Evolutionary conservation across 2,329 filamentous ascomycete species (phyloP).

Genomic region (Verticillium klebahnii): DNA sequence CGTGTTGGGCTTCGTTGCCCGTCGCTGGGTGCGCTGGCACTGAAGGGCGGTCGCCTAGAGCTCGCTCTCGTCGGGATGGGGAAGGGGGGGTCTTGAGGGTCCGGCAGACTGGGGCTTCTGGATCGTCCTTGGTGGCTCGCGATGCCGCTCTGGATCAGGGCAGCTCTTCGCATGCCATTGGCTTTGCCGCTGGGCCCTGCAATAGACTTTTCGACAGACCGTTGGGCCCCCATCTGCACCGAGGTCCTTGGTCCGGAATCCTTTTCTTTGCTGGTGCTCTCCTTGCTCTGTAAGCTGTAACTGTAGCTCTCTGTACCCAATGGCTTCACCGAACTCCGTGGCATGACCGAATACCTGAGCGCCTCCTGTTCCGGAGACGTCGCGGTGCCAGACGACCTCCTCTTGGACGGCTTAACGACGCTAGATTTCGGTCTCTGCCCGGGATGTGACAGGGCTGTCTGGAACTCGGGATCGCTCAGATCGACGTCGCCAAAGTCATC

Average conservation of each 20-base stretch:
- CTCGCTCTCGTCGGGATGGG: constrained; percentile 87
- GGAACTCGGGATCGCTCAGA: constrained; percentile 62
- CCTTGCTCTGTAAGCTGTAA: constrained; percentile 31
- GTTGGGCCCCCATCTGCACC: constrained; percentile 19
- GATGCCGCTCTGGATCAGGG: constrained; percentile 76
- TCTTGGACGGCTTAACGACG: not conserved
- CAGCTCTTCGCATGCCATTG: constrained; percentile 68
- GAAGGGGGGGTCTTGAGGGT: constrained; percentile 68
- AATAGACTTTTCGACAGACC: constrained; percentile 32
- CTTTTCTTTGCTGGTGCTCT: constrained; percentile 14
- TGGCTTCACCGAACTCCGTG: constrained; percentile 24
- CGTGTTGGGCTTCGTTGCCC: constrained; percentile 73
- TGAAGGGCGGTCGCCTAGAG: constrained; percentile 68
- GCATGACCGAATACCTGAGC: constrained; percentile 19
- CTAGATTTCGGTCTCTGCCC: constrained; percentile 38
- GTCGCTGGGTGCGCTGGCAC: constrained; percentile 62
- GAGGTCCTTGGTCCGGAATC: constrained; percentile 5
- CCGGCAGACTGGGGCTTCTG: constrained; percentile 61
- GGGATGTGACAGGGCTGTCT: constrained; percentile 61
- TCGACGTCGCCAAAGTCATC: constrained; percentile 54
- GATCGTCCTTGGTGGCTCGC: constrained; percentile 61
- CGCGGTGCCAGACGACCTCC: constrained; percentile 24
- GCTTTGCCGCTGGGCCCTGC: constrained; percentile 38
- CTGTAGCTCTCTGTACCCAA: constrained; percentile 39
- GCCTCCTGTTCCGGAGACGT: constrained; percentile 39